A percentile compares a stretch with the other conserved stretches of the same genome.
Conservation (phyloP, 257 asterid species). For the Scutellaria galericulata region DNA sequence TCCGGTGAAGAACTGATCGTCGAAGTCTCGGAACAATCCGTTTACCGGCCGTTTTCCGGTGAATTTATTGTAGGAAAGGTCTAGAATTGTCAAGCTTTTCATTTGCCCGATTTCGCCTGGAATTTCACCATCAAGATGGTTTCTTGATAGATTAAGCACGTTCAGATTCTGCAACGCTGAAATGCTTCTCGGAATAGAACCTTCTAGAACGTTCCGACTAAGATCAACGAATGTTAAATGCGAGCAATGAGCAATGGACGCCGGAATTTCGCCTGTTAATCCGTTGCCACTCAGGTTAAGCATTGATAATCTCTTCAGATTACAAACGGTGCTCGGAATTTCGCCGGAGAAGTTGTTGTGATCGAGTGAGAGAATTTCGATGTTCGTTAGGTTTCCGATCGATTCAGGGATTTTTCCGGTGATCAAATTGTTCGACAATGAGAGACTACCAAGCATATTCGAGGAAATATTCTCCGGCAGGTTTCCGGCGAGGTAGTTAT, state of each 20-base stretch:
- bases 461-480: conserved; percentile 53
- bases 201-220: conserved; percentile 51
- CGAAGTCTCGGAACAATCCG: conserved; percentile 55
- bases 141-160: conserved; percentile 68
- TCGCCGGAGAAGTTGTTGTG: conserved; percentile 54
- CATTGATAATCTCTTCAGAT: conserved; percentile 43
- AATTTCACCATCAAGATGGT: conserved; percentile 56
- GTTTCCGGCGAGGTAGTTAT: conserved; percentile 59
- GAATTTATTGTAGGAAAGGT: conserved; percentile 63
- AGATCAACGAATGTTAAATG: conserved; percentile 49
- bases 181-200: conserved; percentile 54
- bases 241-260: conserved; percentile 34
- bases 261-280: conserved; percentile 60
- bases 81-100: conserved; percentile 59
- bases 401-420: conserved; percentile 54
- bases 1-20: conserved; percentile 52
- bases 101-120: conserved; percentile 64
- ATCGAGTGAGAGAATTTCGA: conserved; percentile 52
- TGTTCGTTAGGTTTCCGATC: conserved; percentile 53
- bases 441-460: conserved; percentile 43
- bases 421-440: conserved; percentile 57
- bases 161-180: conserved; percentile 55
- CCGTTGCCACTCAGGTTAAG: conserved; percentile 55
- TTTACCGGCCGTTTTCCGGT: conserved; percentile 54
- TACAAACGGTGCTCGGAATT: conserved; percentile 55